Evolutionary conservation across 805 yeast genomes (phyloP).

Genomic region (Wickerhamiella hasegawae): DNA sequence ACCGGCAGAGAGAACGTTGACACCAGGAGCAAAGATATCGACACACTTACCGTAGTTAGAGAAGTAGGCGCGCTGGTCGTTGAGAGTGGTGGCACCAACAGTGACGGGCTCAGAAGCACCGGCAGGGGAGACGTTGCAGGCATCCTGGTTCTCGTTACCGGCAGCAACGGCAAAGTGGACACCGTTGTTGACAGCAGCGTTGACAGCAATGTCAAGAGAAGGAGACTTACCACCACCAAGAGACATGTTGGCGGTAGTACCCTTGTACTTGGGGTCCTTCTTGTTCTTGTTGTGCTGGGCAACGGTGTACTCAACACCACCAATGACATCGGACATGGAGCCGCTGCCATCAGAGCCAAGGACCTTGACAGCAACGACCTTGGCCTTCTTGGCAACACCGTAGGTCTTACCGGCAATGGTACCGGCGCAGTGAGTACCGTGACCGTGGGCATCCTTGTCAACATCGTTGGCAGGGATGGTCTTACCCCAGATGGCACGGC

Average conservation of each 20-base stretch:
- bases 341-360: constrained; percentile 42
- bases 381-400: constrained; percentile 44
- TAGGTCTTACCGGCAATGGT: constrained; percentile 35
- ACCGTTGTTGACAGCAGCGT: constrained; percentile 80
- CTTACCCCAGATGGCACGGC: constrained; percentile 40
- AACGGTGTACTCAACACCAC: constrained; percentile 45
- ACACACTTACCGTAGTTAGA: constrained; percentile 94
- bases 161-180: constrained; percentile 86
- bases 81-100: constrained; percentile 85
- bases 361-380: constrained; percentile 44
- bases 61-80: constrained; percentile 85
- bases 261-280: constrained; percentile 27
- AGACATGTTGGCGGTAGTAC: constrained; percentile 57
- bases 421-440: constrained; percentile 49
- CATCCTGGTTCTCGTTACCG: constrained; percentile 86
- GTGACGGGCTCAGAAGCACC: constrained; percentile 46
- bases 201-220: constrained; percentile 71
- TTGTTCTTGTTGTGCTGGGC: constrained; percentile 44
- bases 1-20: constrained; percentile 52
- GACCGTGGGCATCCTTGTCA: constrained; percentile 38
- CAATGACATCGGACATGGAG: constrained; percentile 40
- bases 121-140: constrained; percentile 88
- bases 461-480: constrained; percentile 31
- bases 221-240: constrained; percentile 88
- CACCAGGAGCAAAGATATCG: constrained; percentile 94